A percentile compares a stretch with the other conserved stretches of the same genome.
Conservation (phyloP, 495 filamentous ascomycete genomes). For the Penicillium argentinense region DNA sequence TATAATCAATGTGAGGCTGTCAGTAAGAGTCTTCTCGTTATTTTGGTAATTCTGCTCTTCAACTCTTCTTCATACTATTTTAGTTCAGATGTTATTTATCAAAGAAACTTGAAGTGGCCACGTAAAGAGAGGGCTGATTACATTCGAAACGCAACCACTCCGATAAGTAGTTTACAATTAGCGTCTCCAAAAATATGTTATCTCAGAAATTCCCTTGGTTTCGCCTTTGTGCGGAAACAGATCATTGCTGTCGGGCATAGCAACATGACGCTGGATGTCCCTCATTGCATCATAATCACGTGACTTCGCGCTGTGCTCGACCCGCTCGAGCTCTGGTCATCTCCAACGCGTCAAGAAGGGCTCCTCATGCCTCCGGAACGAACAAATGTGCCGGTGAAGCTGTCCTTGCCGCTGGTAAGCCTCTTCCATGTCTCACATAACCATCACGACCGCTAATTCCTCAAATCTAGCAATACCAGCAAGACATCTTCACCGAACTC, state of each 20-base stretch:
- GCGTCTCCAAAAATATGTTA: no score
- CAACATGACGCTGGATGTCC: not conserved
- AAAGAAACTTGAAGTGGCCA: no score
- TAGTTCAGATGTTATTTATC: no score
- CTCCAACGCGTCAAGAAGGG: constrained; percentile 30
- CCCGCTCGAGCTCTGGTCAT: not conserved
- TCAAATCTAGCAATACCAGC: constrained; percentile 67
- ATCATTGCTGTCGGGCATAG: no score
- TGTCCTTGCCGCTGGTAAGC: constrained; percentile 85
- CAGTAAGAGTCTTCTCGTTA: not conserved
- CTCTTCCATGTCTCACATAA: constrained; percentile 16
- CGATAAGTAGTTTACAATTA: no score
- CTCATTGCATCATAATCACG: constrained; percentile 38
- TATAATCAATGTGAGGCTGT: not conserved
- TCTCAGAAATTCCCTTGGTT: no score
- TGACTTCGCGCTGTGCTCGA: constrained; percentile 28
- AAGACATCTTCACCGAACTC: constrained; percentile 89
- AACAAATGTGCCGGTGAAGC: constrained; percentile 72
- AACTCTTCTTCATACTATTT: no score
- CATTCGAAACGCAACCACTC: no score
- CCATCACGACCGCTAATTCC: constrained; percentile 10
- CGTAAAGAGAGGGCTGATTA: no score
- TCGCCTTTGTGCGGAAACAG: no score
- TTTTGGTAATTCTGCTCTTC: not conserved
- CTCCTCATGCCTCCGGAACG: constrained; percentile 57